Evolutionary conservation across 2,329 filamentous ascomycete species (phyloP).

Genomic region (Aspergillus brunneoviolaceus): DNA sequence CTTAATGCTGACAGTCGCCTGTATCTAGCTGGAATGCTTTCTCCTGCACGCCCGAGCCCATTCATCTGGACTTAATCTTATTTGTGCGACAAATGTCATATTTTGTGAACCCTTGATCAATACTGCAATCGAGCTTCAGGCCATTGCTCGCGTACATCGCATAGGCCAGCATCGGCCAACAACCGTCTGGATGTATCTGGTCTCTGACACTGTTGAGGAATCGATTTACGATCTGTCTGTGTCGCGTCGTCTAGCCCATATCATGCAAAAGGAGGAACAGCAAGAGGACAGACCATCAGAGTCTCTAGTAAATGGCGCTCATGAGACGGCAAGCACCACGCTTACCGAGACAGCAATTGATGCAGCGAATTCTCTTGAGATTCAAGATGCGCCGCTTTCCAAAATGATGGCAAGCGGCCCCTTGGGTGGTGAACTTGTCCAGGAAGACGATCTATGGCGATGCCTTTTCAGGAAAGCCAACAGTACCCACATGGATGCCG

Average conservation of each 20-base stretch:
- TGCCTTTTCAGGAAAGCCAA: conserved; percentile 65
- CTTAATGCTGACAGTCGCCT: conserved; percentile 19
- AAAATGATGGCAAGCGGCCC: conserved; percentile 69
- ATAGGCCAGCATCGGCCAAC: conserved; percentile 88
- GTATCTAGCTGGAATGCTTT: conserved; percentile 68
- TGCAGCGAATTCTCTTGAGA: conserved; percentile 77
- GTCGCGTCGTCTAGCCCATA: conserved; percentile 72
- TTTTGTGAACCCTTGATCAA: conserved; percentile 93
- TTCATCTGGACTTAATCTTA: conserved; percentile 83
- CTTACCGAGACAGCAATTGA: conserved; percentile 67
- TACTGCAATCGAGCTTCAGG: conserved; percentile 89
- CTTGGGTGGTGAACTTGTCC: conserved; percentile 75
- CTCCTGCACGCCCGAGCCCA: conserved; percentile 86
- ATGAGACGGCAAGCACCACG: conserved; percentile 25
- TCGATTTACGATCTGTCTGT: conserved; percentile 88
- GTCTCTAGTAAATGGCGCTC: conserved; percentile 8
- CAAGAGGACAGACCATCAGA: conserved; percentile 20
- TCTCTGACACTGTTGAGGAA: conserved; percentile 89
- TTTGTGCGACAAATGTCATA: conserved; percentile 92
- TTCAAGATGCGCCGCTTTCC: conserved; percentile 70
- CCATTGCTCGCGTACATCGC: conserved; percentile 89
- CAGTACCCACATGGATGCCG: conserved; percentile 25
- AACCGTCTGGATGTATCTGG: conserved; percentile 91
- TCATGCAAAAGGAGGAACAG: conserved; percentile 52
- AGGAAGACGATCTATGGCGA: conserved; percentile 77